Conservation (phyloP, 164 flowering plant species). For the Piper longum region DNA sequence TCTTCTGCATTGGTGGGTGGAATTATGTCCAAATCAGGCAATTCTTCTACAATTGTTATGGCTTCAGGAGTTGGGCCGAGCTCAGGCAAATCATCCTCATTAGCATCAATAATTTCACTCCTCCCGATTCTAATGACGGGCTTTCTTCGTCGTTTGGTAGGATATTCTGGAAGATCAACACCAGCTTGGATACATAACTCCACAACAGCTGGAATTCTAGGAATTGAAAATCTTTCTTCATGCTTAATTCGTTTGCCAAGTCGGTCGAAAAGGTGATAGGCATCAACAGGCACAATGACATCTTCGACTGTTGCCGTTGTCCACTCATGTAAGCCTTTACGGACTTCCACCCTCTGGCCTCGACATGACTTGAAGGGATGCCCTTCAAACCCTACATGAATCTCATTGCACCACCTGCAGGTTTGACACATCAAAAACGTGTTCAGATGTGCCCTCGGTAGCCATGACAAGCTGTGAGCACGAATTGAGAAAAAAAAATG, state of each 20-base stretch:
- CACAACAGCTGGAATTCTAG: slow-evolving; percentile 73
- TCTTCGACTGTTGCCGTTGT: slow-evolving; percentile 54
- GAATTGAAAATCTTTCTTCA: slow-evolving; percentile 65
- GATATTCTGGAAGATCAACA: slow-evolving; percentile 70
- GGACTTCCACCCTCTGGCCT: slow-evolving; percentile 38
- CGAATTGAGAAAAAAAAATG: too few relatives aligned
- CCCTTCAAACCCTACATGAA: slow-evolving; percentile 80
- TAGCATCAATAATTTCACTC: slow-evolving; percentile 80
- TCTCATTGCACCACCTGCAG: slow-evolving; percentile 74
- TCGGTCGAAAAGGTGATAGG: slow-evolving; percentile 77
- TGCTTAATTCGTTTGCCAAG: slow-evolving; percentile 78
- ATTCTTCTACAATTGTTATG: slow-evolving; percentile 34
- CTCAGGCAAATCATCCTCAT: slow-evolving; percentile 83
- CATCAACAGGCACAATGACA: slow-evolving; percentile 56
- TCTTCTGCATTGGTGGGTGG: slow-evolving; percentile 49
- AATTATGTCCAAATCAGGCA: slow-evolving; percentile 37
- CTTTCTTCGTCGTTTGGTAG: slow-evolving; percentile 84
- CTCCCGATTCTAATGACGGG: slow-evolving; percentile 64
- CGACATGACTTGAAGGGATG: slow-evolving; percentile 89
- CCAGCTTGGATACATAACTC: slow-evolving; percentile 99
- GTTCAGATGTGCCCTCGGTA: neutral
- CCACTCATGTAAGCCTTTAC: slow-evolving; percentile 80
- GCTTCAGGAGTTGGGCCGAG: slow-evolving; percentile 16
- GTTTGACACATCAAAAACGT: neutral
- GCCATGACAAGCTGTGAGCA: too few relatives aligned